Evolutionary conservation across 2,329 filamentous ascomycete species (phyloP).

Genomic region (Monilinia fructigena): DNA sequence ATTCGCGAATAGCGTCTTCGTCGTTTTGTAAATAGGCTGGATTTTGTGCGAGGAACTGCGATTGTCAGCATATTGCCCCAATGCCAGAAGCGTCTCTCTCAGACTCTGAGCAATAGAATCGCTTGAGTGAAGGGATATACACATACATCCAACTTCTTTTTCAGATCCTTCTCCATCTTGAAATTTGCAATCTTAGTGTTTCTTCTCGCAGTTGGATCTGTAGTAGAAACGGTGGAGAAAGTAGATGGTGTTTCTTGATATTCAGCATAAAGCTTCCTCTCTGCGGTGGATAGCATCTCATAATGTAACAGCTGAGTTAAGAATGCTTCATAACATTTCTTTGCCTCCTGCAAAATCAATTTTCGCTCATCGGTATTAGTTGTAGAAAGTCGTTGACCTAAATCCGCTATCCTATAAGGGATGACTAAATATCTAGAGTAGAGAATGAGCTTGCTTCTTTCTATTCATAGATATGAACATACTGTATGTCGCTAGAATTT

Average conservation of each 20-base stretch:
- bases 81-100: too few relatives aligned
- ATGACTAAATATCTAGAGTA: constrained; percentile 67
- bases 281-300: constrained; percentile 61
- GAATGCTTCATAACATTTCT: constrained; percentile 74
- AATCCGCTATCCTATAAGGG: constrained; percentile 75
- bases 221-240: constrained; percentile 70
- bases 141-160: constrained; percentile 72
- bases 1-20: constrained; percentile 76
- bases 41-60: constrained; percentile 58
- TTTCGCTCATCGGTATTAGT: constrained; percentile 54
- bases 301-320: constrained; percentile 77
- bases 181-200: constrained; percentile 85
- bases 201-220: constrained; percentile 65
- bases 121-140: constrained; percentile 35
- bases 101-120: constrained; percentile 24
- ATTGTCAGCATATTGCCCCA: constrained; percentile 33
- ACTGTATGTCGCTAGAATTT: constrained; percentile 79
- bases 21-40: constrained; percentile 66
- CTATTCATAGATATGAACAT: constrained; percentile 32
- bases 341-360: constrained; percentile 59
- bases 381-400: constrained; percentile 66
- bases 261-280: constrained; percentile 67
- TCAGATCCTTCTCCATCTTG: constrained; percentile 80
- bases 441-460: neutral
- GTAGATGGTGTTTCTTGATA: constrained; percentile 70